phyloP scores from a whole-genome alignment of 371 early-diverging fungal genomes.

The Lichtheimia corymbifera region DNA sequence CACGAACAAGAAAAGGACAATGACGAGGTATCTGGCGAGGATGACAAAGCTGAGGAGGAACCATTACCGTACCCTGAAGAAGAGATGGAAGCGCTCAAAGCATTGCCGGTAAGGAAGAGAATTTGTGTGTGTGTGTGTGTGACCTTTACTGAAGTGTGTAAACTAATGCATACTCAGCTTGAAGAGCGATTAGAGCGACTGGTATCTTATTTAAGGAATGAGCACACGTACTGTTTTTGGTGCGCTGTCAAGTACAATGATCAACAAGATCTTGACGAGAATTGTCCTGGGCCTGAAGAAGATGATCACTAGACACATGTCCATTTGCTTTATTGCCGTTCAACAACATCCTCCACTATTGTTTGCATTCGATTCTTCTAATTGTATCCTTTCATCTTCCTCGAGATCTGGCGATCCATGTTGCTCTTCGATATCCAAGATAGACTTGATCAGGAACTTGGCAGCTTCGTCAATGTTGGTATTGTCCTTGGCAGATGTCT shows the following conservation, averaged over 20 bases:
- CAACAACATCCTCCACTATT: constrained; percentile 17
- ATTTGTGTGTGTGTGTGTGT: no score
- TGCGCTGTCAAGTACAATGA: constrained; percentile 59
- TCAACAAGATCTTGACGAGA: constrained; percentile 44
- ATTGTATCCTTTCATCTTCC: constrained; percentile 20
- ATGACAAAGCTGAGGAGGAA: constrained; percentile 23
- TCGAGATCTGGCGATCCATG: constrained; percentile 26
- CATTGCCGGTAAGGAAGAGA: constrained; percentile 17
- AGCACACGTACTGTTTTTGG: constrained; percentile 69
- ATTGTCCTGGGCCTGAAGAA: constrained; percentile 63
- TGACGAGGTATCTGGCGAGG: constrained; percentile 12
- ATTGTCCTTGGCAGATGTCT: constrained; percentile 69
- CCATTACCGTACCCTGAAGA: constrained; percentile 25
- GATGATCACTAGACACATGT: constrained; percentile 53
- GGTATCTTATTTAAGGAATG: constrained; percentile 47
- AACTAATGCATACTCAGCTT: constrained; percentile 6
- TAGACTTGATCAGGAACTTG: constrained; percentile 46
- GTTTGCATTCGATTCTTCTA: constrained; percentile 10
- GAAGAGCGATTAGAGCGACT: constrained; percentile 45
- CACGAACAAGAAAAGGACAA: constrained; percentile 16
- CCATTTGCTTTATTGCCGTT: background rate
- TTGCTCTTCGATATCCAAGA: constrained; percentile 43
- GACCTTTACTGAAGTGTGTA: background rate
- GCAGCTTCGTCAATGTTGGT: constrained; percentile 68
- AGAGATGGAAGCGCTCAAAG: constrained; percentile 27